Base-by-base conservation (phyloP, 805 yeast genomes). In the Pichia heedii region DNA sequence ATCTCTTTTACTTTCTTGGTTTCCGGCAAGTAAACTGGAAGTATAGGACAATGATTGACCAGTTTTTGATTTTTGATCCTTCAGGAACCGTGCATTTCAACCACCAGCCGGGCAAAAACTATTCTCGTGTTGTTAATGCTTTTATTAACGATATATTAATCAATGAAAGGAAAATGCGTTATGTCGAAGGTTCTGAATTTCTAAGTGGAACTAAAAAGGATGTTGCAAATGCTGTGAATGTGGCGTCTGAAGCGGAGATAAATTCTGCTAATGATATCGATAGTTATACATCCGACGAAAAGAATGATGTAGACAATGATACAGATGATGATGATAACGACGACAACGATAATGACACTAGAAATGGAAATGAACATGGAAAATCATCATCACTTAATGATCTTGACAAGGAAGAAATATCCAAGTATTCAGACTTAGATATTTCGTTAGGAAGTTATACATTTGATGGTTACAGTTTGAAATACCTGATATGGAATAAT, bases 21-120 rank as follows among this genome's bases (percentile, higher is more conserved):
- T n/a, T n/a, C n/a, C n/a, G 18, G 15, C 32, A 29, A 29, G 18
- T 1, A 7, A 8, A 8, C 7, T 11, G 11, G 27, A 24, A 24
- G 27, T 24, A 24, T 18, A 67, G 11, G 27, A n/a, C 27, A 24
- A 29, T 70, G 77, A 64, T 73, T 37, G 78, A 73, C 49, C 74
- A 68, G 49, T 65, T 74, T 43, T 52, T 69, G 10, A 65, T 77
- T 1, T 76, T 77, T 56, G 64, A 72, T 4, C 68, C 70, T 1
- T 69, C 75, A 10, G 84, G 84, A 1, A 55, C 69, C 11, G 78
- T 78, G 21, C 61, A 70, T 15, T 77, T 71, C 70, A 67, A 68
- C 52, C 58, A 69, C 44, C 65, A 69, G 26, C 61, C 67, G 3
- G 66, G 54, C 52, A 53, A 63, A 60, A 48, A 63, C 32, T 46